Conservation (phyloP, 257 asterid species). For the Asclepias syriaca region DNA sequence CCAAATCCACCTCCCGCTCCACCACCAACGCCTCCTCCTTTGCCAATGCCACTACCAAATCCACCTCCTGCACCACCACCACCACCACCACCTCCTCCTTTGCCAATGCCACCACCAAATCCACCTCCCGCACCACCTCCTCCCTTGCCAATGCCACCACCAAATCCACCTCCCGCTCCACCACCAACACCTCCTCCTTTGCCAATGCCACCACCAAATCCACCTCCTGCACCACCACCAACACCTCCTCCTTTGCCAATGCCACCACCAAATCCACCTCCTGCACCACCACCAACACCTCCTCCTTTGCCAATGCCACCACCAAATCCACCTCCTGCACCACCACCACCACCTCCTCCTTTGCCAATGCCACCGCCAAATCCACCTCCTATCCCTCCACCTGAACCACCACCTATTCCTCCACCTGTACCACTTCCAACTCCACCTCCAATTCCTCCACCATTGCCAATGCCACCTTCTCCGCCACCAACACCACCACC, state of each 20-base stretch:
- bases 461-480: conserved; percentile 17
- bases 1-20: conserved; percentile 22
- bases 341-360: conserved; percentile 14
- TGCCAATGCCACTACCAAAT: conserved; percentile 3
- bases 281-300: conserved; percentile 19
- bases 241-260: conserved; percentile 5
- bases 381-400: conserved; percentile 20
- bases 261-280: conserved; percentile 17
- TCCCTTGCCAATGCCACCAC: background rate
- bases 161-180: conserved; percentile 18
- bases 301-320: conserved; percentile 17
- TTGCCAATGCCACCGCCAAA: conserved; percentile 17
- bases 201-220: conserved; percentile 19
- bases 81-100: background rate
- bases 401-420: conserved; percentile 19
- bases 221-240: conserved; percentile 24
- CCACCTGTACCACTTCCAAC: conserved; percentile 18
- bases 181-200: conserved; percentile 14
- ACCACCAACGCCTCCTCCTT: conserved; percentile 16
- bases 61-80: conserved; percentile 24
- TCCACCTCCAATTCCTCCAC: conserved; percentile 17
- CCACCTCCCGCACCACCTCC: conserved; percentile 21
- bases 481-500: conserved; percentile 17
- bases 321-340: conserved; percentile 15
- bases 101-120: conserved; percentile 4